Evolutionary conservation across 2,329 filamentous ascomycete genomes (phyloP), one percentile per base, ranked within the genome.

Genomic region (Dactylellina leptospora): DNA sequence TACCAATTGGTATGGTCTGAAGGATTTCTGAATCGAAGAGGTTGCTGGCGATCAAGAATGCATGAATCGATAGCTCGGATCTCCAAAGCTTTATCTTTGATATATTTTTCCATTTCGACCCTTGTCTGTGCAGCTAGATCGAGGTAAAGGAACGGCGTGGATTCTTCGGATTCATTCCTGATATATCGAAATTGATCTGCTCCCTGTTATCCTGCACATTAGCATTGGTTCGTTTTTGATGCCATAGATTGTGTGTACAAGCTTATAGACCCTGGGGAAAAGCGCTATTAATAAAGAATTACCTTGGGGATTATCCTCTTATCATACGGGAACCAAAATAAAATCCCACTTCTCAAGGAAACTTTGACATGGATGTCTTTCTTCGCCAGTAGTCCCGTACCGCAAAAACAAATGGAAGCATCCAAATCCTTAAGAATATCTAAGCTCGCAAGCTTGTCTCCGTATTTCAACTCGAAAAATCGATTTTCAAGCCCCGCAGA

Each of bases 251-350:
- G n/a, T n/a, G n/a, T n/a, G n/a, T n/a, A n/a, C n/a, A n/a, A n/a
- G n/a, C n/a, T n/a, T n/a, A n/a, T n/a, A n/a, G n/a, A n/a, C n/a
- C n/a, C n/a, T n/a, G n/a, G n/a, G n/a, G n/a, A n/a, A n/a, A n/a
- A n/a, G n/a, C n/a, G n/a, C n/a, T n/a, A n/a, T n/a, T n/a, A n/a
- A n/a, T n/a, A n/a, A n/a, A 22, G 16, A 1, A 3, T 23, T 50
- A 72, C 68, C 59, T 53, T 25, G 10, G 53, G 38, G 28, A 72
- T 64, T 3, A n/a, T 38, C 42, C 44, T 64, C 23, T 44, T 47
- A 11, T 64, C 45, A 16, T 60, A 64, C 4, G 68, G 68, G 18
- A 72, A 72, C 68, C 68, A 72, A 22, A 72, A 64, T 25, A 64
- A 9, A 33, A 72, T 38, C 16, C 51, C 68, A 16, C 68, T 64